Conservation (phyloP, 2,329 filamentous ascomycete genomes). For the Fusarium sacchari region DNA sequence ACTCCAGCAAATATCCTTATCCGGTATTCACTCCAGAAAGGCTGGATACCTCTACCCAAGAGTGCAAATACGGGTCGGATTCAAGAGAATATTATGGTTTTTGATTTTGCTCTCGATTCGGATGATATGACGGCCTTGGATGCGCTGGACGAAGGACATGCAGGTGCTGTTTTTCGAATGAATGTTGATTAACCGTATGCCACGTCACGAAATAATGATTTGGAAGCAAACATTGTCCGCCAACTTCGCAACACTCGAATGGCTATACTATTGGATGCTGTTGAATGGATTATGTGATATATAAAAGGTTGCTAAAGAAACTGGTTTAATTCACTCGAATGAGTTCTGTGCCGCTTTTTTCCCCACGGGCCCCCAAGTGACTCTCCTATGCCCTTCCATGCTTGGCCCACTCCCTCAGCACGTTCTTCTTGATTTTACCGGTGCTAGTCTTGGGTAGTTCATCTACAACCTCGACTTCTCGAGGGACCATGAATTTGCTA, state of each 20-base stretch:
- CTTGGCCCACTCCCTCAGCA: slow-evolving; percentile 83
- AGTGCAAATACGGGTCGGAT: slow-evolving; percentile 69
- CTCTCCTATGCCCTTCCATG: slow-evolving; percentile 31
- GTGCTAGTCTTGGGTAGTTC: slow-evolving; percentile 98
- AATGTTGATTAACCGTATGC: slow-evolving; percentile 35
- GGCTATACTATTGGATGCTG: neutral
- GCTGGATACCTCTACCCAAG: slow-evolving; percentile 75
- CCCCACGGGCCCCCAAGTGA: neutral
- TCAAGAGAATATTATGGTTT: slow-evolving; percentile 68
- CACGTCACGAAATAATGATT: neutral
- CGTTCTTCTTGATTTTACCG: slow-evolving; percentile 96
- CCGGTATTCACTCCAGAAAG: slow-evolving; percentile 76
- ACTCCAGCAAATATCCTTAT: slow-evolving; percentile 73
- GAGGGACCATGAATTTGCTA: slow-evolving; percentile 87
- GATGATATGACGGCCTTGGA: slow-evolving; percentile 64
- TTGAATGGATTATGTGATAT: slow-evolving; percentile 1
- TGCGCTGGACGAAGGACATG: slow-evolving; percentile 41
- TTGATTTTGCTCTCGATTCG: slow-evolving; percentile 64
- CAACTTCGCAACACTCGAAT: neutral
- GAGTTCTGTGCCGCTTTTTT: neutral
- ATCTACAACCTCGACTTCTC: slow-evolving; percentile 78
- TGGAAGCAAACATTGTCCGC: neutral
- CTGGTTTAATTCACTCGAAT: neutral
- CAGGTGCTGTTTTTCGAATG: slow-evolving; percentile 47
- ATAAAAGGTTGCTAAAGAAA: neutral